phyloP scores from a whole-genome alignment of 192 early-diverging fungal genomes.

The Funneliformis mosseae region DNA sequence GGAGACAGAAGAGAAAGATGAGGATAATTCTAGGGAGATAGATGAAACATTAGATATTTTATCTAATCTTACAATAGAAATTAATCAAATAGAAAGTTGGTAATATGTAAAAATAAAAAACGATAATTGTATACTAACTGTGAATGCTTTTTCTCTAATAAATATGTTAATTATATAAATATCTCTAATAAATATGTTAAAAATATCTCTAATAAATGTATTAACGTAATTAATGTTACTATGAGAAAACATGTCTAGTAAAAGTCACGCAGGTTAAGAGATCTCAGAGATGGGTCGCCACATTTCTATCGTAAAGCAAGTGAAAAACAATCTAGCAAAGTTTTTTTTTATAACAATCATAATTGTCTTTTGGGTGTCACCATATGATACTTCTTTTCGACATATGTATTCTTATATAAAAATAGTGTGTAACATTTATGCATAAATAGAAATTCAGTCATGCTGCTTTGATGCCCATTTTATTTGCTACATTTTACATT shows the following conservation, averaged over 20 bases:
- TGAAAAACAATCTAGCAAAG: too few species aligned
- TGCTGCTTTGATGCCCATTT: too few species aligned
- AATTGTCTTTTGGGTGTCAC: too few species aligned
- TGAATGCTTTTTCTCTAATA: background rate
- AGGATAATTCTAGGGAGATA: background rate
- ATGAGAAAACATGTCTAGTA: background rate
- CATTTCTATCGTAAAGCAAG: background rate
- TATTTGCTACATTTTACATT: too few species aligned
- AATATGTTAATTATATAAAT: background rate
- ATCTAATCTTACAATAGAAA: background rate
- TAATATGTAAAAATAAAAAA: background rate
- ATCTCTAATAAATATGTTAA: too few species aligned
- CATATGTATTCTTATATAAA: too few species aligned
- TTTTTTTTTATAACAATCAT: too few species aligned
- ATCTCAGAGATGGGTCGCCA: background rate
- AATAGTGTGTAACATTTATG: too few species aligned
- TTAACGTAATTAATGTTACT: too few species aligned
- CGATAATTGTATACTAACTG: background rate
- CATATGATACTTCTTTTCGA: too few species aligned
- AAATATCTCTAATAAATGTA: background rate
- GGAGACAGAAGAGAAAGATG: background rate
- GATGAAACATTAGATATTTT: background rate
- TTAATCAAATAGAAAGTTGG: conserved; percentile 10
- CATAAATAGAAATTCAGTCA: too few species aligned
- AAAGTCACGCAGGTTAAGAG: background rate